Evolutionary conservation across 768 basidiomycete species (phyloP).

Genomic region (Boletus rubroflammeus): DNA sequence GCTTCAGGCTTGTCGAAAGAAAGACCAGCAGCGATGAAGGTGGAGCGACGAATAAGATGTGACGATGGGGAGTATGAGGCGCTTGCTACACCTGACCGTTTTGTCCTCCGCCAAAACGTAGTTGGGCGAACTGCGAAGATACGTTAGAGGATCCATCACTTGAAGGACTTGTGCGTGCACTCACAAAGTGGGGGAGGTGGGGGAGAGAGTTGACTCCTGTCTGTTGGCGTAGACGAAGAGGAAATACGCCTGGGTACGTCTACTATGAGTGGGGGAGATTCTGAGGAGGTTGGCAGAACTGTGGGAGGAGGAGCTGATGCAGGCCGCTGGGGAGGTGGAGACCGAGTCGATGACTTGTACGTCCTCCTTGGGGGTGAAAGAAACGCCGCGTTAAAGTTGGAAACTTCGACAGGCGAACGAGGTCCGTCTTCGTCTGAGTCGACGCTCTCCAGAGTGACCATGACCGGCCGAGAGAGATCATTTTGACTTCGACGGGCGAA

Average conservation of each 20-base stretch:
- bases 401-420: conserved; percentile 25
- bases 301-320: conserved; percentile 25
- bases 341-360: conserved; percentile 20
- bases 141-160: background rate
- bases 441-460: conserved; percentile 30
- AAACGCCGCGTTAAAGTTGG: conserved; percentile 14
- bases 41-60: conserved; percentile 71
- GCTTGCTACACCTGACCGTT: conserved; percentile 64
- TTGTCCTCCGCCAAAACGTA: conserved; percentile 76
- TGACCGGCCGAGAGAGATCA: conserved; percentile 28
- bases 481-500: conserved; percentile 29
- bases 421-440: conserved; percentile 23
- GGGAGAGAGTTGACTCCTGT: conserved; percentile 43
- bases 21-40: conserved; percentile 77
- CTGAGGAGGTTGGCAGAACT: background rate
- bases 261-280: conserved; percentile 1
- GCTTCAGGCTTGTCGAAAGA: conserved; percentile 55
- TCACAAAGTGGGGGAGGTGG: conserved; percentile 66
- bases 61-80: conserved; percentile 71
- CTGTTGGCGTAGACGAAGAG: conserved; percentile 11
- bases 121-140: conserved; percentile 64
- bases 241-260: conserved; percentile 12
- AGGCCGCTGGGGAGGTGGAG: conserved; percentile 11
- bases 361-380: conserved; percentile 30
- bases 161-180: conserved; percentile 23